Conservation (phyloP, 1,139 yeast genomes). For the Kazachstania sp. region DNA sequence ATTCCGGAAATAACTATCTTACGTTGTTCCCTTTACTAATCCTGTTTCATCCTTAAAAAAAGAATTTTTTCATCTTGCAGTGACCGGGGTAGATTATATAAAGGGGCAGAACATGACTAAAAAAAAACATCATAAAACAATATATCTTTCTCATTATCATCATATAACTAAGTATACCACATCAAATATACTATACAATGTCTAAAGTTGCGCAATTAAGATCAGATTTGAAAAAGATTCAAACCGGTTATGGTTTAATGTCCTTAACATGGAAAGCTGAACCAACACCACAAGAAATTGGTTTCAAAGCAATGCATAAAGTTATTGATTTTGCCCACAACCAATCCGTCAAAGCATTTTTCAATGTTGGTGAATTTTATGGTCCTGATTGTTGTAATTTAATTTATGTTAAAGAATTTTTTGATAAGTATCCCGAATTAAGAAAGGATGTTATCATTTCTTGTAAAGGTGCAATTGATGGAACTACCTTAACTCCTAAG, state of each 20-base stretch:
- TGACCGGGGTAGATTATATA: too few relatives aligned
- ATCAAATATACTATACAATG: conserved; percentile 10
- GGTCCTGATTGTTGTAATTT: conserved; percentile 49
- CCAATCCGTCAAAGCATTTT: conserved; percentile 44
- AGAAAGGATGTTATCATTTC: conserved; percentile 48
- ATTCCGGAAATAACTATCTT: too few relatives aligned
- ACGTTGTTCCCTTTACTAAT: too few relatives aligned
- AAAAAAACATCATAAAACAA: too few relatives aligned
- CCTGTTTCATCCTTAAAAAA: too few relatives aligned
- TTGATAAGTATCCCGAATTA: conserved; percentile 46
- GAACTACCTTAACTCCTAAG: conserved; percentile 36
- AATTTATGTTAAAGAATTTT: conserved; percentile 48
- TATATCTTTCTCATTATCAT: too few relatives aligned
- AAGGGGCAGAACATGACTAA: too few relatives aligned
- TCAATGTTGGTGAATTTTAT: conserved; percentile 76
- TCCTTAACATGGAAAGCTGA: conserved; percentile 44
- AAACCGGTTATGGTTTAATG: conserved; percentile 34
- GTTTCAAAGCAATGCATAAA: conserved; percentile 36
- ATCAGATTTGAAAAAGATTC: conserved; percentile 14
- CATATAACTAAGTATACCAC: background rate
- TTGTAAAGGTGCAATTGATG: conserved; percentile 56
- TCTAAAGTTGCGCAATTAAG: conserved; percentile 15
- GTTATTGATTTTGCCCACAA: conserved; percentile 36
- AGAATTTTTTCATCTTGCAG: too few relatives aligned
- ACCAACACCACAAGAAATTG: conserved; percentile 37